Evolutionary conservation across 176 grass and related monocot species (phyloP).

Genomic region (Ampelocalamus luodianensis): DNA sequence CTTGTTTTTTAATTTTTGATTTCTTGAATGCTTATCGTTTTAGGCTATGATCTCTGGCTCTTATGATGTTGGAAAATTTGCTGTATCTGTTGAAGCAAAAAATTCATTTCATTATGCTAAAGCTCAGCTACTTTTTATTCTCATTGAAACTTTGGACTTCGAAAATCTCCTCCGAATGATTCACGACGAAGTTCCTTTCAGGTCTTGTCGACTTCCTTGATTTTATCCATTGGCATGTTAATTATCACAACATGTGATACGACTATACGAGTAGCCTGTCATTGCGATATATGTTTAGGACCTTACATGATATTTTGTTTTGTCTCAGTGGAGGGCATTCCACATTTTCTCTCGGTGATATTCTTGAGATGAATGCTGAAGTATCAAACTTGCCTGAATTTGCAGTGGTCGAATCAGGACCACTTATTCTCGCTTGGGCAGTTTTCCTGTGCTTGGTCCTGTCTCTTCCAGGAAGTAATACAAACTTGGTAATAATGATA

Average conservation of each 20-base stretch:
- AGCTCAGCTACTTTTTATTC: slow-evolving; percentile 83
- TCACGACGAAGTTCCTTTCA: slow-evolving; percentile 83
- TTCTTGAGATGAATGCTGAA: slow-evolving; percentile 88
- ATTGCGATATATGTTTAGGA: slow-evolving; percentile 4
- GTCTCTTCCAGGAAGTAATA: slow-evolving; percentile 73
- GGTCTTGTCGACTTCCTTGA: slow-evolving; percentile 50
- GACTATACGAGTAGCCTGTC: neutral
- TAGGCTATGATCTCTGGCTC: slow-evolving; percentile 77
- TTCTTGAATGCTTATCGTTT: slow-evolving; percentile 39
- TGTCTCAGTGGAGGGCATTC: slow-evolving; percentile 64
- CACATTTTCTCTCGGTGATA: slow-evolving; percentile 78
- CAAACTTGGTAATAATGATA: slow-evolving; percentile 51
- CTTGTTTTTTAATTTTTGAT: slow-evolving; percentile 32
- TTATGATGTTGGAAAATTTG: slow-evolving; percentile 76
- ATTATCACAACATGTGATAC: neutral
- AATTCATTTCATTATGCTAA: slow-evolving; percentile 80
- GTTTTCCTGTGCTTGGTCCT: slow-evolving; percentile 74
- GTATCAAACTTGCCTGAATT: slow-evolving; percentile 77
- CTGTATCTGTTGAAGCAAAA: slow-evolving; percentile 73
- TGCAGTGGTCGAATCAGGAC: slow-evolving; percentile 66
- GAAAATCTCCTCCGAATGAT: slow-evolving; percentile 84
- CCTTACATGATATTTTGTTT: slow-evolving; percentile 42
- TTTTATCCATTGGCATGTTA: slow-evolving; percentile 23
- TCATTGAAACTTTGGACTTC: slow-evolving; percentile 86
- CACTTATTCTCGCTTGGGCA: slow-evolving; percentile 88